These are phyloP conservation scores for Durusdinium trenchii DNA, from an alignment of 73 alveolate genomes.

Conservation along the genomic window DNA sequence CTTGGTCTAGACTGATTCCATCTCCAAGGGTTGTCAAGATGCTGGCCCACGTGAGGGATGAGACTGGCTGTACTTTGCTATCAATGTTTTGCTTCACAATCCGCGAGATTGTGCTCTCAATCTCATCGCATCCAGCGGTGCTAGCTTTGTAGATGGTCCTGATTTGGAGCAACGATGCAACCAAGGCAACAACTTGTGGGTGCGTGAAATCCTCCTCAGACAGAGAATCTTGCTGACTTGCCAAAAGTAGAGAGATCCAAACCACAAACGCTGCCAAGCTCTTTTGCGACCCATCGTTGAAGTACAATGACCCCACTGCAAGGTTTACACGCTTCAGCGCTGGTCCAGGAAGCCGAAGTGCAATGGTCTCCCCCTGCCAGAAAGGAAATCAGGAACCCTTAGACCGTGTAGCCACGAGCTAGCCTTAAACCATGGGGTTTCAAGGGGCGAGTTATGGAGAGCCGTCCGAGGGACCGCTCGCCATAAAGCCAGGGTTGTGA, in stretches of 20 bases:
- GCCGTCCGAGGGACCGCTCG: too few species aligned
- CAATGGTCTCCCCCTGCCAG: not conserved
- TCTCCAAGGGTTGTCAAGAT: not conserved
- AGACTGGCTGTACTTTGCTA: not conserved
- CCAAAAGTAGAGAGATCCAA: not conserved
- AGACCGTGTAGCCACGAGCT: not conserved
- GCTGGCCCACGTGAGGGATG: not conserved
- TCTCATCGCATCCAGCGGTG: not conserved
- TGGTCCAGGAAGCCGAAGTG: not conserved
- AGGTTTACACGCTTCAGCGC: not conserved
- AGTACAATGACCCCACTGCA: not conserved
- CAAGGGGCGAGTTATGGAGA: too few species aligned
- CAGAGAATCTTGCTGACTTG: not conserved
- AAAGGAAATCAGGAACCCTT: too few species aligned
- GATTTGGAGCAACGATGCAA: not conserved
- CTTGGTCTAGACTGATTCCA: not conserved
- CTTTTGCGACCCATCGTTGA: constrained; percentile 4
- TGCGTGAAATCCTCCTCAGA: not conserved
- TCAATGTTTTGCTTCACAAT: constrained; percentile 15
- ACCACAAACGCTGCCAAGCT: not conserved
- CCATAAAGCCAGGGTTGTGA: too few species aligned
- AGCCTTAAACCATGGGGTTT: too few species aligned
- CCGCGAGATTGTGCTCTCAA: not conserved
- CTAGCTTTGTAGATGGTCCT: not conserved
- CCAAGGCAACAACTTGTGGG: not conserved